phyloP scores from a whole-genome alignment of 2,329 filamentous ascomycete species.

The Pseudofabraea citricarpa region DNA sequence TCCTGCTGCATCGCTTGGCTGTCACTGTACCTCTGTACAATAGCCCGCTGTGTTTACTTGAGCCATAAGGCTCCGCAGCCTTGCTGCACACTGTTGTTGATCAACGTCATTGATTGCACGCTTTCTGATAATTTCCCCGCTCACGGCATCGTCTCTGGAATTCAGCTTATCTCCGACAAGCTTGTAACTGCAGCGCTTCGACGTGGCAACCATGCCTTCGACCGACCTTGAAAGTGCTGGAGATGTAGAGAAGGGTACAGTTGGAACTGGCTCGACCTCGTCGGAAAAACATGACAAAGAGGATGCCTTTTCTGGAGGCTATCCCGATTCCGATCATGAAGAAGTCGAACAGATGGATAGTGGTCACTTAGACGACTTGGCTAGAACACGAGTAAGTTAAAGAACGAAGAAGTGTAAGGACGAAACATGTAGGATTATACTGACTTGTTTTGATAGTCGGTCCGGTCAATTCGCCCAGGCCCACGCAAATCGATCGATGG shows the following conservation, averaged over 20 bases:
- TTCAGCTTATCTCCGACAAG: too few species aligned
- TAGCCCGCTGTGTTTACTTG: too few species aligned
- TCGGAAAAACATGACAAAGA: slow-evolving; percentile 4
- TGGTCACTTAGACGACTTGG: slow-evolving; percentile 21
- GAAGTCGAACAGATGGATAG: slow-evolving; percentile 23
- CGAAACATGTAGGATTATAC: too few species aligned
- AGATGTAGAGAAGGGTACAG: slow-evolving; percentile 1
- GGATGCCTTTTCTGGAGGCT: slow-evolving; percentile 8
- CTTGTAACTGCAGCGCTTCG: not conserved
- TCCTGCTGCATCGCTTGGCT: not conserved
- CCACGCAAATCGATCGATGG: slow-evolving; percentile 8
- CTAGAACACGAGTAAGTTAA: slow-evolving; percentile 16
- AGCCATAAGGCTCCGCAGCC: too few species aligned
- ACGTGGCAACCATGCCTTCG: not conserved
- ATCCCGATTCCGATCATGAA: slow-evolving; percentile 22
- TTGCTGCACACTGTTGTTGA: too few species aligned
- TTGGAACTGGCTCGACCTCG: not conserved
- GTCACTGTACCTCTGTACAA: not conserved
- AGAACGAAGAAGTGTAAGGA: too few species aligned
- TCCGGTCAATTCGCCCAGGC: slow-evolving; percentile 17
- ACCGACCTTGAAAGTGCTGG: slow-evolving; percentile 13
- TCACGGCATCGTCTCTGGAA: too few species aligned
- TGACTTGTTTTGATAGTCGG: too few species aligned
- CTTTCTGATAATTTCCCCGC: too few species aligned
- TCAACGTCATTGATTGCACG: too few species aligned